Conservation (phyloP, 495 filamentous ascomycete genomes). For the Podospora appendiculata region DNA sequence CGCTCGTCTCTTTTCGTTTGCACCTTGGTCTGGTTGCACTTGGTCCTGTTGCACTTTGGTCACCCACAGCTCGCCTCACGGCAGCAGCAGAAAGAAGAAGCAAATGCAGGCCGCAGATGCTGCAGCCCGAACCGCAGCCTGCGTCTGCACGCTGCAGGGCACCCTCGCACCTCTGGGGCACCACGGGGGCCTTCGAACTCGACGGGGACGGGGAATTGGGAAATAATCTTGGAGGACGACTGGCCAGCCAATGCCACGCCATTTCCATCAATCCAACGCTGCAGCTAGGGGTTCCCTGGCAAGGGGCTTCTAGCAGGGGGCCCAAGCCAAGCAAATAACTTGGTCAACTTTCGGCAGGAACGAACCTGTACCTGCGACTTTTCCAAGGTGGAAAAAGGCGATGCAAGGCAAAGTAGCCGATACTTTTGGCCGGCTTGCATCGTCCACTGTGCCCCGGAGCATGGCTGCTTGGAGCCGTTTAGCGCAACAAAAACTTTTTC, state of each 20-base stretch:
- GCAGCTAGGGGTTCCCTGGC: slow-evolving; percentile 15
- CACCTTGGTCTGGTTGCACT: no score
- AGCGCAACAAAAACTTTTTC: slow-evolving; percentile 1
- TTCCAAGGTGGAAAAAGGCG: not conserved
- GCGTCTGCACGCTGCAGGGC: not conserved
- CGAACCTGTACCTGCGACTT: slow-evolving; percentile 4
- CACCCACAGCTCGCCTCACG: no score
- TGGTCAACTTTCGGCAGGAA: slow-evolving; percentile 10
- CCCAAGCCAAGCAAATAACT: slow-evolving; percentile 13
- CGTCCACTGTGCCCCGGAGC: not conserved
- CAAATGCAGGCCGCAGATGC: not conserved
- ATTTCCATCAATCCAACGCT: slow-evolving; percentile 3
- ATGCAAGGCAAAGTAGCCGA: not conserved
- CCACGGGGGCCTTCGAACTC: slow-evolving; percentile 3
- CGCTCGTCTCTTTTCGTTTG: no score
- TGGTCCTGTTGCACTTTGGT: no score
- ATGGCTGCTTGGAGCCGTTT: not conserved
- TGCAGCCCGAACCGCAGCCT: not conserved
- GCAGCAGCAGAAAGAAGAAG: slow-evolving; percentile 1
- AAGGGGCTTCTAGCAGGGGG: slow-evolving; percentile 17
- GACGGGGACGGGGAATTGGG: slow-evolving; percentile 17
- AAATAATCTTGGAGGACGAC: slow-evolving; percentile 18
- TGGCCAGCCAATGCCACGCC: slow-evolving; percentile 10
- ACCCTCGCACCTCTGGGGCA: not conserved
- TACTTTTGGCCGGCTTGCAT: not conserved